Conservation (phyloP, 1,284 basidiomycete species). For the Gymnopus androsaceus region DNA sequence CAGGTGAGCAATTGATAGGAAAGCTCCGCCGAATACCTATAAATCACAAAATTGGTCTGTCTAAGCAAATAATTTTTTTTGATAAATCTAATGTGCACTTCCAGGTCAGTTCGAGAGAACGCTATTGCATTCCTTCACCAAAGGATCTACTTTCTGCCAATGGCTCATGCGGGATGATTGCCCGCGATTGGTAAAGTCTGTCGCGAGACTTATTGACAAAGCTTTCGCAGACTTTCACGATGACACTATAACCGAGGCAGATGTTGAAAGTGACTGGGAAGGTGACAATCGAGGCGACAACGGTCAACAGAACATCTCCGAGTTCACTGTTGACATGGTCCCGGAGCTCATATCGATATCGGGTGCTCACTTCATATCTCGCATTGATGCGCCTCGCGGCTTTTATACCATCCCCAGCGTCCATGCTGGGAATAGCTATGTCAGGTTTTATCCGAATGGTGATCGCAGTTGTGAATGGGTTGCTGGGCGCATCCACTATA, state of each 20-base stretch:
- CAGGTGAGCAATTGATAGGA: not conserved
- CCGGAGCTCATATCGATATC: not conserved
- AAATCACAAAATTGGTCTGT: slow-evolving; percentile 2
- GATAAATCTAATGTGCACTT: not conserved
- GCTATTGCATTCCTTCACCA: slow-evolving; percentile 1
- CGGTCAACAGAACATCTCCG: too few relatives aligned
- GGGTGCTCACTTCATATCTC: not conserved
- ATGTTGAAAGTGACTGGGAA: too few relatives aligned
- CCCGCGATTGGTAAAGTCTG: not conserved
- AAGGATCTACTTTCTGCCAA: not conserved
- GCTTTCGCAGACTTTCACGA: too few relatives aligned
- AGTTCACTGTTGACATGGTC: not conserved
- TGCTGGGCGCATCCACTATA: slow-evolving; percentile 5
- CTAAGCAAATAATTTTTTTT: too few relatives aligned
- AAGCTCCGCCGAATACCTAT: slow-evolving; percentile 1
- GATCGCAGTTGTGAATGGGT: not conserved
- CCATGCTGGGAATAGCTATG: not conserved
- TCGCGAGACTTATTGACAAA: too few relatives aligned
- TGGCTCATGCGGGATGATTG: slow-evolving; percentile 3
- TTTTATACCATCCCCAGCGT: not conserved
- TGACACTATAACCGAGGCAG: too few relatives aligned
- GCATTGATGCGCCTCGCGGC: not conserved
- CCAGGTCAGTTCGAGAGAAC: slow-evolving; percentile 8
- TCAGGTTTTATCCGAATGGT: not conserved
- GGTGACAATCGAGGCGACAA: too few relatives aligned